phyloP scores from a whole-genome alignment of 805 yeast genomes.

The Cyberlindnera samutprakarnensis region DNA sequence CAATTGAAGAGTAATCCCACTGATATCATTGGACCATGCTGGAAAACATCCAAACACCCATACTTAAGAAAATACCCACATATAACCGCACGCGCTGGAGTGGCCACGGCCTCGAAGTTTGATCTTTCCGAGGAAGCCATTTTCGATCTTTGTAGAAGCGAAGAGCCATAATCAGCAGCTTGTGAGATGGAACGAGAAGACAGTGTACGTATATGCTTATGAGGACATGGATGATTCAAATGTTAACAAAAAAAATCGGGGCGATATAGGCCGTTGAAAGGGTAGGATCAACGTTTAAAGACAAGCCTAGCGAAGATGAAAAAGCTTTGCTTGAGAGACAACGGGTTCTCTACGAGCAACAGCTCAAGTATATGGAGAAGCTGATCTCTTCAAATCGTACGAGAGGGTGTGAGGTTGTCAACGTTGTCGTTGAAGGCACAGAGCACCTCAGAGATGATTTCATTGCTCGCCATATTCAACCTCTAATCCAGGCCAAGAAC shows the following conservation, averaged over 20 bases:
- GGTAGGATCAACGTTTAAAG: slow-evolving; percentile 17
- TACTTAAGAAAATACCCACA: no score
- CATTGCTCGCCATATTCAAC: slow-evolving; percentile 37
- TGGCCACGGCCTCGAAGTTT: no score
- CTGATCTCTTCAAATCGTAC: slow-evolving; percentile 25
- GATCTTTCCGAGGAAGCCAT: no score
- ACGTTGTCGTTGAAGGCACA: slow-evolving; percentile 42
- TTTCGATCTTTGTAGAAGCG: no score
- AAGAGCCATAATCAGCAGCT: no score
- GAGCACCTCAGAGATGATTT: slow-evolving; percentile 40
- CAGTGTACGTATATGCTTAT: neutral
- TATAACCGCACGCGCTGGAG: no score
- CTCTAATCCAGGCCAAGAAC: slow-evolving; percentile 36
- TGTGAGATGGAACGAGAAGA: neutral
- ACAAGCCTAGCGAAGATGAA: slow-evolving; percentile 16
- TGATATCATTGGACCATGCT: no score
- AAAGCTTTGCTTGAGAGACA: slow-evolving; percentile 22
- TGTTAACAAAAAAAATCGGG: neutral
- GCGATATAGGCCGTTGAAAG: slow-evolving; percentile 14
- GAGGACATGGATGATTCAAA: neutral
- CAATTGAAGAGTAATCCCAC: no score
- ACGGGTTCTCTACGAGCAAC: slow-evolving; percentile 23
- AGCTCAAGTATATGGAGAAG: slow-evolving; percentile 20
- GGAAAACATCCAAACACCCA: no score
- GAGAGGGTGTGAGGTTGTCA: slow-evolving; percentile 35